Percentiles rank a stretch among this genome's conserved stretches.
These are phyloP conservation scores for Ophiostoma fasciatum DNA, from an alignment of 2,329 filamentous ascomycete species.

Conservation along the genomic window DNA sequence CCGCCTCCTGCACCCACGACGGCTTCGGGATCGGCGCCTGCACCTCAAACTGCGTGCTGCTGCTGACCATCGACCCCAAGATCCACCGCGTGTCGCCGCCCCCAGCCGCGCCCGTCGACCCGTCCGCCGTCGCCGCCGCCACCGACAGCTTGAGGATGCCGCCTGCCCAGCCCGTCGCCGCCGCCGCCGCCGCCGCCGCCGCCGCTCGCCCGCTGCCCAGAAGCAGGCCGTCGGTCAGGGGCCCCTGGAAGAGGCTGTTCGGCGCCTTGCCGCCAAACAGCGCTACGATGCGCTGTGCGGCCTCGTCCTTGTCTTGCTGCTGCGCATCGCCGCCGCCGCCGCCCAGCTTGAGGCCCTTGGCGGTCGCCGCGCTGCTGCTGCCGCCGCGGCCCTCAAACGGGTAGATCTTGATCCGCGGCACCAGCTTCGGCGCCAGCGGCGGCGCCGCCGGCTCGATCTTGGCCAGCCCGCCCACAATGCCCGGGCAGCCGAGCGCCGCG, in stretches of 20 bases:
- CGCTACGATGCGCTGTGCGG: conserved; percentile 53
- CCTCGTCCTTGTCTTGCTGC: conserved; percentile 66
- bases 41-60: conserved; percentile 58
- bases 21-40: conserved; percentile 59
- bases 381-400: conserved; percentile 50
- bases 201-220: conserved; percentile 43
- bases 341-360: conserved; percentile 64
- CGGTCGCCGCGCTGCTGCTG: conserved; percentile 33
- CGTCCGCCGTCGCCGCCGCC: conserved; percentile 13
- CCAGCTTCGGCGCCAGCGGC: conserved; percentile 40
- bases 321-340: conserved; percentile 84
- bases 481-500: conserved; percentile 52
- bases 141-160: conserved; percentile 65
- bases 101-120: conserved; percentile 21
- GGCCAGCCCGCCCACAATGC: conserved; percentile 71
- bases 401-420: conserved; percentile 55
- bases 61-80: conserved; percentile 52
- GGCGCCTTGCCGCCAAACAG: conserved; percentile 47
- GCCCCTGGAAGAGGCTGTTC: conserved; percentile 60
- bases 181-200: conserved; percentile 33
- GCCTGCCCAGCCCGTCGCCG: conserved; percentile 50
- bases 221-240: conserved; percentile 78
- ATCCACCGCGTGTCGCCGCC: conserved; percentile 65
- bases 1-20: conserved; percentile 29
- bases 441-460: conserved; percentile 71